Base-by-base conservation (phyloP, 1,284 basidiomycete genomes). In the Veloporphyrellus conicus region DNA sequence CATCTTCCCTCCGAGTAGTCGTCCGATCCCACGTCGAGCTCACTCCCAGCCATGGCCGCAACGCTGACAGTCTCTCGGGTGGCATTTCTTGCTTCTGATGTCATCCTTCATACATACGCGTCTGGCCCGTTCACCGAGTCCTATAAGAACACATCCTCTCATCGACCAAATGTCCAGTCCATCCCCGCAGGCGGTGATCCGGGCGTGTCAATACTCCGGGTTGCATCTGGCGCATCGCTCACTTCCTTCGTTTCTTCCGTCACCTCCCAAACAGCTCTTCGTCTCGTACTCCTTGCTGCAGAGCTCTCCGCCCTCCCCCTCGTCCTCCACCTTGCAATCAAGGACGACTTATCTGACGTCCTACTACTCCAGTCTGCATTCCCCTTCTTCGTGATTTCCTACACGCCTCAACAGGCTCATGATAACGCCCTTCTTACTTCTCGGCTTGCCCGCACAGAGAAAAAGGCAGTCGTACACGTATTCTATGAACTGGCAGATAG, bases 391-490 rank as follows among this genome's bases (percentile, higher is more conserved):
- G 49, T 90, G 39, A 73, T 86, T 66, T 87, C 84, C 6, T 72
- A 77, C 46, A 76, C 74, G 2, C 67, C 79, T 3, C 78, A 84
- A 61, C 76, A 87, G 56, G 84, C 84, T 3, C 82, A 87, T 59
- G 85, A 88, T 61, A 78, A 87, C 57, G 80, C 83, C 11, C 67
- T 90, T 15, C 71, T 90, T n/a, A 85, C 84, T 20, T 77, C 82
- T 46, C 76, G 79, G 40, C 69, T 90, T 35, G 84, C 88, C 4
- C 71, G 72, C 43, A 69, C 75, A 10, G 74, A 81, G 54, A 72
- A 74, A 47, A 77, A 74, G 43, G 75, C 79, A 2, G 90, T 95
- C 15, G 74, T 95, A 43, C 93, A 97, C 64, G 84, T 82, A 36
- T 93, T 93, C 64, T 81, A 86, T 32, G 67, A 66, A 6, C 62